These are phyloP conservation scores for Naganishia randhawae DNA, from an alignment of 768 basidiomycete species.

Conservation along the genomic window DNA sequence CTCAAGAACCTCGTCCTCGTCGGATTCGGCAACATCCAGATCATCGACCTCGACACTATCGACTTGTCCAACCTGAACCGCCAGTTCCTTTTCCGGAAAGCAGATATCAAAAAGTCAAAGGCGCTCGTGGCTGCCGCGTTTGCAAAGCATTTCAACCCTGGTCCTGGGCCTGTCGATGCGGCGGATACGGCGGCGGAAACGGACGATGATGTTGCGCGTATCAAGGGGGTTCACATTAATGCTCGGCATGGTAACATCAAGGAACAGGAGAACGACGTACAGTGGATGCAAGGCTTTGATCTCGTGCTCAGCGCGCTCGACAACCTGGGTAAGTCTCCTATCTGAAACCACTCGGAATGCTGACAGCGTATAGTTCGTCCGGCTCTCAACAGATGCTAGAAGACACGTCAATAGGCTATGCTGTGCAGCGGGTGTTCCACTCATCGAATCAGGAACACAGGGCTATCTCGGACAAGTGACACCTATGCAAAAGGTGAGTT, in stretches of 20 bases:
- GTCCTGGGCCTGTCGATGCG: constrained; percentile 26
- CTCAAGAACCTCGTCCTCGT: constrained; percentile 91
- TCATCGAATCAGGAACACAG: constrained; percentile 94
- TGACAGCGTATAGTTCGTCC: background rate
- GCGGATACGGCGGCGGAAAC: constrained; percentile 74
- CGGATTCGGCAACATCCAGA: constrained; percentile 85
- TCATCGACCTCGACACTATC: constrained; percentile 95
- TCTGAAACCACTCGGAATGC: background rate
- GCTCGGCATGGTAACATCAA: constrained; percentile 96
- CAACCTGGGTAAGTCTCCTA: constrained; percentile 70
- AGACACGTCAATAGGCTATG: constrained; percentile 98
- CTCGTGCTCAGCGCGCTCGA: constrained; percentile 93
- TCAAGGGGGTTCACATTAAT: constrained; percentile 74
- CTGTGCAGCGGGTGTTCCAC: constrained; percentile 80
- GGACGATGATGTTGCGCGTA: constrained; percentile 62
- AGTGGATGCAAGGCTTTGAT: constrained; percentile 86
- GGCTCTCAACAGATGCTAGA: constrained; percentile 65
- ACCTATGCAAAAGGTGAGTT: constrained; percentile 72
- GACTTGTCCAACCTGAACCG: constrained; percentile 96
- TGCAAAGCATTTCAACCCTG: constrained; percentile 49
- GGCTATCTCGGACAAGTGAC: constrained; percentile 97
- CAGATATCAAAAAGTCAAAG: constrained; percentile 95
- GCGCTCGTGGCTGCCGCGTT: constrained; percentile 62
- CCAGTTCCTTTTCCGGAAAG: constrained; percentile 93
- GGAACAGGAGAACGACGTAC: constrained; percentile 78